Conservation (phyloP, 1,284 basidiomycete species). For the Trichosporon faecale region DNA sequence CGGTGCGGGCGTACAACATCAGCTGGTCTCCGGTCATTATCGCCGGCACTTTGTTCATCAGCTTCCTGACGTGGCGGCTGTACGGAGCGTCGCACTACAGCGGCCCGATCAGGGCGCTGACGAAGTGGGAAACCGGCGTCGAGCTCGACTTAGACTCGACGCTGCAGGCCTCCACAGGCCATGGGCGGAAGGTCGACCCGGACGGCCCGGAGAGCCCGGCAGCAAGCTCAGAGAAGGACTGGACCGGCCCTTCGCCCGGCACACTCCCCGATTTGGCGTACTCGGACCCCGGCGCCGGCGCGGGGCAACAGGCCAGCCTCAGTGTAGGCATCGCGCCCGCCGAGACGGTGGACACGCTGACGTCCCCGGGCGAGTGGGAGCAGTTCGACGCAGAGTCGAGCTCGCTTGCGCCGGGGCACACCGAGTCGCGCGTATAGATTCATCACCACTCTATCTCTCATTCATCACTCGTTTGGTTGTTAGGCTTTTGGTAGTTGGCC, state of each 20-base stretch:
- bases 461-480: not conserved
- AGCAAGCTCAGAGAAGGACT: not conserved
- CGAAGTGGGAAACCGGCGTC: slow-evolving; percentile 51
- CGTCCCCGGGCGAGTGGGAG: slow-evolving; percentile 3
- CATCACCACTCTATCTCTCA: not conserved
- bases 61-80: slow-evolving; percentile 32
- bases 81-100: slow-evolving; percentile 40
- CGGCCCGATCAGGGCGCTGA: slow-evolving; percentile 49
- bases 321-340: not conserved
- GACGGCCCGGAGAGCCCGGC: not conserved
- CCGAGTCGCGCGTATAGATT: not conserved
- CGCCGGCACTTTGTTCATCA: slow-evolving; percentile 38
- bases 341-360: slow-evolving; percentile 5
- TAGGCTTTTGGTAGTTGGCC: not conserved
- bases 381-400: not conserved
- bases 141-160: slow-evolving; percentile 44
- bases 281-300: not conserved
- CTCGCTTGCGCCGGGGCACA: not conserved
- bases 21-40: slow-evolving; percentile 49
- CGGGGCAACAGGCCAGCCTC: not conserved
- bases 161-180: slow-evolving; percentile 18
- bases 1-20: slow-evolving; percentile 38
- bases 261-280: not conserved
- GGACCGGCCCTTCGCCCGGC: not conserved
- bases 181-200: not conserved